Evolutionary conservation across 208 protist species (phyloP), one percentile per base, ranked within the genome.

Genomic region (Kentomonas sorsogonicus): DNA sequence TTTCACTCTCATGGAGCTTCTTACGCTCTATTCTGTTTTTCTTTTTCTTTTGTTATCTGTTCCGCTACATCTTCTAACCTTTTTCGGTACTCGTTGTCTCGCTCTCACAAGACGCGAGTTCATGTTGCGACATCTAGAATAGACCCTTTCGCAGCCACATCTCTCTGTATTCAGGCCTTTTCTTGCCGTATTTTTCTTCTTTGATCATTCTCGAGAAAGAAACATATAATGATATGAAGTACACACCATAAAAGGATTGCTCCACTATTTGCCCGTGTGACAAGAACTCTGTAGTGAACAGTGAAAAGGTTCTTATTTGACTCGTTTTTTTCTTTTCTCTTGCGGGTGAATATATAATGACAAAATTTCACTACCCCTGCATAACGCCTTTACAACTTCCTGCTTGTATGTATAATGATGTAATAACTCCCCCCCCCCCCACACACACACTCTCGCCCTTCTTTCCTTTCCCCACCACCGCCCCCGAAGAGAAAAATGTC

Each of bases 401-500:
- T 10, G 6, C 13, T 27, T 25, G 6, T 27, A 15, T 59, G 40
- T 38, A 16, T 48, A 11, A 48, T 18, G 44, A 26, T 25, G 22
- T 16, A 27, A 30, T 23, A 54, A 41, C 31, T 27, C 39, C 25
- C 36, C 65, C 22, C 34, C 13, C 45, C n/a, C 25, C 25, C 5
- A 13, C 15, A 13, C 40, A 51, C 25, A 26, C 52, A 25, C 23
- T 7, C 30, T 15, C 39, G n/a, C 23, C 31, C 18, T 36, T 20
- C 45, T 52, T 60, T 53, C 55, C 26, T 47, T 44, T 31, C 22
- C 34, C 27, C 27, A 33, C 33, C n/a, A 36, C 36, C 20, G 38
- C 47, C 20, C 1, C 13, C 9, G 38, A 63, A 39, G 3, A 29
- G 27, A 30, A 53, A 20, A 46, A 70, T 60, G 64, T 70, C 52